Conservation (phyloP, 1,284 basidiomycete genomes). For the Cryptococcus sp. region DNA sequence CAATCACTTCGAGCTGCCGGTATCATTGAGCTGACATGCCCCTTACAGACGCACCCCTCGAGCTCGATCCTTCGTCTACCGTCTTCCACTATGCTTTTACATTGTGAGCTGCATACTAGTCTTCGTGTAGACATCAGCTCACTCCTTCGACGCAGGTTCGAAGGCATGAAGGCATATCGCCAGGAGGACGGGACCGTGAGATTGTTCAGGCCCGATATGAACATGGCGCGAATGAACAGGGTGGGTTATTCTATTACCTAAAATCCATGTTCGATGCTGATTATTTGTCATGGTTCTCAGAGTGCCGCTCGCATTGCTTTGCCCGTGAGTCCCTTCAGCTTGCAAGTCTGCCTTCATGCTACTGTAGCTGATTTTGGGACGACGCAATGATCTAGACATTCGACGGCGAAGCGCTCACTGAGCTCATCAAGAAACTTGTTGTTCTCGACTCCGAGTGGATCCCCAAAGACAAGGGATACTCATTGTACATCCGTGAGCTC, state of each 20-base stretch:
- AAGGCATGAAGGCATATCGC: constrained; percentile 95
- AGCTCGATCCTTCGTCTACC: constrained; percentile 78
- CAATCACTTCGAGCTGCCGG: neutral
- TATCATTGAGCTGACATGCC: neutral
- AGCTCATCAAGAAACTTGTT: constrained; percentile 87
- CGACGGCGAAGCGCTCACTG: constrained; percentile 73
- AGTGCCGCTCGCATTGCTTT: constrained; percentile 54
- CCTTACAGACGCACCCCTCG: constrained; percentile 67
- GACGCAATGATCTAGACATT: constrained; percentile 59
- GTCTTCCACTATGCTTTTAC: constrained; percentile 88
- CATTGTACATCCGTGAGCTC: constrained; percentile 75
- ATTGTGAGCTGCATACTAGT: constrained; percentile 31
- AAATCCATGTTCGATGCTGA: constrained; percentile 3
- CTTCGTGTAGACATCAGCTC: neutral
- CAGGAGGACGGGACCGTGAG: constrained; percentile 75
- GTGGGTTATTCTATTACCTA: constrained; percentile 29
- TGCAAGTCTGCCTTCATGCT: neutral
- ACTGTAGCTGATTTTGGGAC: neutral
- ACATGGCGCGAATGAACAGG: constrained; percentile 73
- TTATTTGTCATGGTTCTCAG: constrained; percentile 10
- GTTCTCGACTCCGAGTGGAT: constrained; percentile 89
- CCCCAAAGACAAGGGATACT: constrained; percentile 84
- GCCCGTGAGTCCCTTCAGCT: constrained; percentile 34
- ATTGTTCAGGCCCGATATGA: constrained; percentile 96
- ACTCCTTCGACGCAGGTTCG: constrained; percentile 60